Base-by-base conservation (phyloP, 805 yeast species). In the Ogataea sp. region DNA sequence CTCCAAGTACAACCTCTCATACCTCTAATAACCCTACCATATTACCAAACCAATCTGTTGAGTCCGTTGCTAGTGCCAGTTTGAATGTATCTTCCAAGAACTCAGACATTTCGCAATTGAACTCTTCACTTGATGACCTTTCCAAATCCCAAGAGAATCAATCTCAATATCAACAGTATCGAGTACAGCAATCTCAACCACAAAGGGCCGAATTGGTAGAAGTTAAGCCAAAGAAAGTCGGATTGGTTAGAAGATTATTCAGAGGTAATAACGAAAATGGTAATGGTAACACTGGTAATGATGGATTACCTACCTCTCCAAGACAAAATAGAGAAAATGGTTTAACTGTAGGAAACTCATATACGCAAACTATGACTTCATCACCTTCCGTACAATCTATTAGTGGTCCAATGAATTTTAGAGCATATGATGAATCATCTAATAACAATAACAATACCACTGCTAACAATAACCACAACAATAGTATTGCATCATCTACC, bases 321-420 rank as follows among this genome's bases (percentile, higher is more conserved):
- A 23, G 24, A 14, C n/a, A 18, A 10, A n/a, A 10, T 18, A 6
- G 24, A 31, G 24, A 8, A n/a, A n/a, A n/a, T n/a, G n/a, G n/a
- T n/a, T n/a, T n/a, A n/a, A n/a, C n/a, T n/a, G n/a, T n/a, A n/a
- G n/a, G n/a, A n/a, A n/a, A n/a, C n/a, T n/a, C n/a, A n/a, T n/a
- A n/a, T n/a, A n/a, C n/a, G n/a, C n/a, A n/a, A n/a, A n/a, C n/a
- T n/a, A 39, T 47, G 39, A 32, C 47, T 13, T 21, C 40, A 1
- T 47, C 56, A 4, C 49, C 49, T 10, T 46, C 56, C 1, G 34
- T 40, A 17, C 52, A 44, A 21, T 41, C 43, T n/a, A 58, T 59
- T 11, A 48, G 63, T 34, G 51, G 53, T 10, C 64, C 64, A 20
- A 49, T 50, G 53, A 57, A 59, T 41, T 51, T 56, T 32, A 46